Evolutionary conservation across 1,284 basidiomycete genomes (phyloP), one percentile per base, ranked within the genome.

Genomic region (Mycosarcoma maydis): DNA sequence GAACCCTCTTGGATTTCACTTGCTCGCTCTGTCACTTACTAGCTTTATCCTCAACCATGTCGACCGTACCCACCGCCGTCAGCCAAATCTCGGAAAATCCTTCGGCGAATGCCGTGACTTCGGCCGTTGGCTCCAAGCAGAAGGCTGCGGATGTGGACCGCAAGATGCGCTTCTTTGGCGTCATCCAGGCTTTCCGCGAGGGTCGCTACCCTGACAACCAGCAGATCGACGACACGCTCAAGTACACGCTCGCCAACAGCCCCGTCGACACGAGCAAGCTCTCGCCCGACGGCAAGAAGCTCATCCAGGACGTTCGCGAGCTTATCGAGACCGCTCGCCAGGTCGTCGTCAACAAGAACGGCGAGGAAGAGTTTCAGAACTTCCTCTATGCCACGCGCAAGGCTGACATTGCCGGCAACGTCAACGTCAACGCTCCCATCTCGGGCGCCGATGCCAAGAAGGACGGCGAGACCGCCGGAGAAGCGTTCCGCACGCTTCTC

Each of bases 121-220:
- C 39, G 27, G 59, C 73, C 30, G 48, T 56, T 36, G 43, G 54
- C 43, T 56, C 70, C 30, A 49, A 66, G 41, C 39, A 53, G 37
- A 71, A 69, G 50, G 56, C 52, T 14, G 75, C 62, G 33, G 77
- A 77, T 50, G 71, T 77, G 40, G 72, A 78, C 64, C 67, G 77
- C 52, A 67, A 74, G 69, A 68, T 77, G 62, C 65, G 75, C 38
- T 71, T 78, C 60, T 77, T 67, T 39, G 77, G 77, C 41, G 69
- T 78, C 47, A 69, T 78, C 57, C 77, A 77, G 48, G 64, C 77
- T 32, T 77, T 78, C 72, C 71, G 72, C 39, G 69, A 75, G 54
- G 77, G 77, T 22, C 67, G 75, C 27, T 77, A 74, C 69, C 77
- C 77, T 29, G 75, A 77, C 72, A 78, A 78, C 60, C 45, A 71